Percentiles rank a stretch among this genome's conserved stretches.
Conservation (phyloP, 2,329 filamentous ascomycete genomes). For the Fusarium subtropicale region DNA sequence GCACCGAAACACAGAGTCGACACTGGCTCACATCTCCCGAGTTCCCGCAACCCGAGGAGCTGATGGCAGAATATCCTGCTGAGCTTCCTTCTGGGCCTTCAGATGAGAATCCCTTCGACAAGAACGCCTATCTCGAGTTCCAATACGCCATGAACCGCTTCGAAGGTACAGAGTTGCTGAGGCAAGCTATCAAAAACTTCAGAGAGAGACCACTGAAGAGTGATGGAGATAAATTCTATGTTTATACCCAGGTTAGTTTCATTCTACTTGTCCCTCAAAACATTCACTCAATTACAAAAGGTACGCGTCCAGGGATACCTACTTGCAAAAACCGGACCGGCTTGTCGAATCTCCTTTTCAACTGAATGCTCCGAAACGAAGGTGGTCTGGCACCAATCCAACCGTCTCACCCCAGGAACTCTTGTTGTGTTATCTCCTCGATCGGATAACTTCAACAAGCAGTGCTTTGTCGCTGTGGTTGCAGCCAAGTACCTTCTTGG, state of each 20-base stretch:
- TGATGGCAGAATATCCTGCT: conserved; percentile 37
- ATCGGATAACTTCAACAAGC: conserved; percentile 70
- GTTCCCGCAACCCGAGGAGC: conserved; percentile 42
- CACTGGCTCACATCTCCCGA: conserved; percentile 40
- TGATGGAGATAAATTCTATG: conserved; percentile 58
- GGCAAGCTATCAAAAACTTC: conserved; percentile 72
- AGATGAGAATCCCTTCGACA: conserved; percentile 1
- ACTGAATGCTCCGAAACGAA: conserved; percentile 71
- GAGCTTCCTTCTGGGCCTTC: conserved; percentile 22
- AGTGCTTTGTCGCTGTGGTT: conserved; percentile 77
- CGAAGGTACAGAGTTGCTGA: conserved; percentile 76
- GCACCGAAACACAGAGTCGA: not conserved
- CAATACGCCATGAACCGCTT: conserved; percentile 83
- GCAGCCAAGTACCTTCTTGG: conserved; percentile 73
- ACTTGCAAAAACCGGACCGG: conserved; percentile 71
- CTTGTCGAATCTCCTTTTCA: conserved; percentile 77
- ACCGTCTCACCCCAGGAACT: conserved; percentile 63
- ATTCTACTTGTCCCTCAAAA: not conserved
- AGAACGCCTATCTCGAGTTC: conserved; percentile 71
- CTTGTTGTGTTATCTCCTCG: conserved; percentile 65
- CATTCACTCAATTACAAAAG: conserved; percentile 53
- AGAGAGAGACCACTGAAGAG: conserved; percentile 66
- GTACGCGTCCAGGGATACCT: conserved; percentile 75
- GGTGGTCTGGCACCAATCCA: conserved; percentile 72
- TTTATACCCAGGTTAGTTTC: conserved; percentile 73